Evolutionary conservation across 2,329 filamentous ascomycete species (phyloP), one percentile per base, ranked within the genome.

Genomic region (Colletotrichum filicis): DNA sequence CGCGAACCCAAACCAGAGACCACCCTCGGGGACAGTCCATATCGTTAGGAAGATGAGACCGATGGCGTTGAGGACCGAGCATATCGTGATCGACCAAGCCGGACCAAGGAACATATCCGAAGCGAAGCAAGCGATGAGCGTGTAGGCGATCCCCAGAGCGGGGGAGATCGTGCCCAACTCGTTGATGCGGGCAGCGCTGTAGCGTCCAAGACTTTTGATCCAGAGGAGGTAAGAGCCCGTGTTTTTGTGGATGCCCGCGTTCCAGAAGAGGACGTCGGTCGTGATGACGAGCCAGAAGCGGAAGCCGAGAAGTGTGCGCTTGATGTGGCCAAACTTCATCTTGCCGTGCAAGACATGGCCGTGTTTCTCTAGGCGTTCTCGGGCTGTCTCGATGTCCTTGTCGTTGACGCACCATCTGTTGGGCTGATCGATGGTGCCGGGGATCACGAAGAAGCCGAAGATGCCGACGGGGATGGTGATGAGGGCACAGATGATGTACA

Each of bases 21-120:
- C 87, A 0, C 83, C 76, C 68, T 90, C 88, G 0, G 88, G 88
- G 0, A 91, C 88, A n/a, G 87, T 78, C 89, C 89, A 91, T 19
- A 89, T 79, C 1, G 85, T 82, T 7, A 90, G 80, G 42, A 90
- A 88, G 24, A 66, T 22, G 2, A 65, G 61, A 5, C 67, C 67
- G 4, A 70, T n/a, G 9, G 62, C 62, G 4, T 70, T 70, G 9
- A 70, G 37, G 3, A 58, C 42, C 4, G 67, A 64, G 7, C 60
- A 66, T 1, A 70, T 52, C 5, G 55, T 70, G 26, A 70, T 70
- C 2, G 0, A 89, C 79, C 11, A 91, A 78, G 60, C 55, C 14
- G 67, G 53, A 2, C 67, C 67, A 0, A 65, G 59, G 22, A 70
- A 64, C 26, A 66, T 35, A 16, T 70, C 67, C 28, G 67, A 70